Conservation (phyloP, 306 rosid species). For the Vicia sativa region DNA sequence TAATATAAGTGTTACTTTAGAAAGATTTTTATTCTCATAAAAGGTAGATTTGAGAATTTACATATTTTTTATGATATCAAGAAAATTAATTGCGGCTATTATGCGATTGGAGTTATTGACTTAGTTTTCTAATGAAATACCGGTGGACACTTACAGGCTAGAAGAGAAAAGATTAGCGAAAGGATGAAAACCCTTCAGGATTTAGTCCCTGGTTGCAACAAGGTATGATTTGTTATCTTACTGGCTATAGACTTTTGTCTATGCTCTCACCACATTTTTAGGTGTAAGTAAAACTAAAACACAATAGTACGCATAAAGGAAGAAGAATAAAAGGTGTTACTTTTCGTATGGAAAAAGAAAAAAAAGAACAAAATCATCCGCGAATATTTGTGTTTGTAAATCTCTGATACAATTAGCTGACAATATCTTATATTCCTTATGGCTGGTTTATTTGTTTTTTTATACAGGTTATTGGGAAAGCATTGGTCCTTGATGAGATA, state of each 20-base stretch:
- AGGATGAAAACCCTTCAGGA: conserved; percentile 95
- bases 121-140: conserved; percentile 37
- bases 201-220: conserved; percentile 93
- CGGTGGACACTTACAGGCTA: conserved; percentile 68
- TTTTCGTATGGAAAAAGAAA: conserved; percentile 8
- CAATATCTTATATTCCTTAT: conserved; percentile 8
- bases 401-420: conserved; percentile 16
- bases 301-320: conserved; percentile 5
- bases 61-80: not conserved
- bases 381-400: conserved; percentile 6
- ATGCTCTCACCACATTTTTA: not conserved
- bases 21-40: not conserved
- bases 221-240: conserved; percentile 60
- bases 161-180: conserved; percentile 95
- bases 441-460: conserved; percentile 9
- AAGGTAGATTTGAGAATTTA: not conserved
- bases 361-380: conserved; percentile 11
- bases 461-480: conserved; percentile 89
- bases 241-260: conserved; percentile 30
- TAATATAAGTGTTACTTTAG: not conserved
- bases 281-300: not conserved
- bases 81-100: conserved; percentile 8
- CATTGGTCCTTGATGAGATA: conserved; percentile 92
- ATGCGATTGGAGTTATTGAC: conserved; percentile 34
- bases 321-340: conserved; percentile 1